Conservation (phyloP, 202 grass and related monocot species). For the Panicum hallii region DNA sequence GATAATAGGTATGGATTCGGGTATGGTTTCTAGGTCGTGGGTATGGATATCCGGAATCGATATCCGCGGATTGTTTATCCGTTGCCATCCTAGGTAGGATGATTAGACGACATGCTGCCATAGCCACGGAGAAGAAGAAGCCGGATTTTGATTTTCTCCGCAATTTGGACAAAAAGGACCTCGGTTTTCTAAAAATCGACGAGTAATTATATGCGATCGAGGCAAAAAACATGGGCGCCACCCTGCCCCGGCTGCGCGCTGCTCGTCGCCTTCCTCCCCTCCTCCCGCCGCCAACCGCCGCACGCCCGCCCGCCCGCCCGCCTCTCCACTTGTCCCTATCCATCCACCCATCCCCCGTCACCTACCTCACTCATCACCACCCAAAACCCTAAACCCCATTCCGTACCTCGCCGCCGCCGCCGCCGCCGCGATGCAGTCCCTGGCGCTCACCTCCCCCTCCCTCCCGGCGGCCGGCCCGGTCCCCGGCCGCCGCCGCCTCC, state of each 20-base stretch:
- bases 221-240: conserved; percentile 6
- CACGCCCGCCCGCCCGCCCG: not conserved
- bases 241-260: not conserved
- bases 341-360: not conserved
- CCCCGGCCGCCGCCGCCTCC: conserved; percentile 14
- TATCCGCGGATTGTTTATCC: no score
- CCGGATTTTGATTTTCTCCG: no score
- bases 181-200: no score
- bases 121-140: no score
- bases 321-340: conserved; percentile 33
- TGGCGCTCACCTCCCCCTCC: conserved; percentile 49
- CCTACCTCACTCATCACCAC: not conserved
- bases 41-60: no score
- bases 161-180: no score
- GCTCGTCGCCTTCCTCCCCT: conserved; percentile 44
- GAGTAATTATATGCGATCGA: not conserved
- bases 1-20: no score
- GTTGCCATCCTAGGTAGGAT: no score
- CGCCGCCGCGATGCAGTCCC: conserved; percentile 66
- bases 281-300: conserved; percentile 16
- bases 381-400: conserved; percentile 57
- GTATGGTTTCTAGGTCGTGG: no score
- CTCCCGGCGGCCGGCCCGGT: conserved; percentile 4
- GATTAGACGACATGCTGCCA: no score
- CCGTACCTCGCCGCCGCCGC: conserved; percentile 35